phyloP scores from a whole-genome alignment of 257 asterid genomes.

The Perilla frutescens region DNA sequence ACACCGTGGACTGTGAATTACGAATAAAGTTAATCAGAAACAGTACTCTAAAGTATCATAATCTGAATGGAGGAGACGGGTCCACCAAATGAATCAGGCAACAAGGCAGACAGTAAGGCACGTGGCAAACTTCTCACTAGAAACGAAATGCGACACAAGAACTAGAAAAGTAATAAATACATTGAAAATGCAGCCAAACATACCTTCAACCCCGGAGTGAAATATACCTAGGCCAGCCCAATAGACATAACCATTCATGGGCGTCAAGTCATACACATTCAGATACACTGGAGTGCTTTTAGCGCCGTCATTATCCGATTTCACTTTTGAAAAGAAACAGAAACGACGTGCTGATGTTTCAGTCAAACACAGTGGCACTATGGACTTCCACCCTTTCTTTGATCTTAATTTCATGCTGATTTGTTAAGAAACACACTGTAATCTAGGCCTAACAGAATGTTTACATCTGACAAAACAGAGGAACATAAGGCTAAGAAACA shows the following conservation, averaged over 20 bases:
- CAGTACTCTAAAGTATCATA: not conserved
- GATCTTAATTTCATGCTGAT: constrained; percentile 69
- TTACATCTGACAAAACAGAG: constrained; percentile 48
- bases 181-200: not conserved
- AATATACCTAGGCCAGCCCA: constrained; percentile 98
- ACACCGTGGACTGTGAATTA: constrained; percentile 77
- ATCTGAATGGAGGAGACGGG: not conserved
- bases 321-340: constrained; percentile 84
- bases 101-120: not conserved
- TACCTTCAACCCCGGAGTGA: constrained; percentile 98
- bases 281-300: constrained; percentile 75
- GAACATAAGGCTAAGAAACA: constrained; percentile 3
- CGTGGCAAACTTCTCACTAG: not conserved
- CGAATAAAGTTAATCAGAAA: constrained; percentile 1
- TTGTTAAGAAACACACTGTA: constrained; percentile 37
- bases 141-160: not conserved
- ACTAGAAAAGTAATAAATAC: not conserved
- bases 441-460: constrained; percentile 43
- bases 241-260: constrained; percentile 82
- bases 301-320: constrained; percentile 58
- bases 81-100: not conserved
- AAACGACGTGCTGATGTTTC: constrained; percentile 69
- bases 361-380: constrained; percentile 61
- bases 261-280: constrained; percentile 91
- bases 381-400: constrained; percentile 81